Evolutionary conservation across 169 alveolate species (phyloP).

Genomic region (Eimeria mitis): DNA sequence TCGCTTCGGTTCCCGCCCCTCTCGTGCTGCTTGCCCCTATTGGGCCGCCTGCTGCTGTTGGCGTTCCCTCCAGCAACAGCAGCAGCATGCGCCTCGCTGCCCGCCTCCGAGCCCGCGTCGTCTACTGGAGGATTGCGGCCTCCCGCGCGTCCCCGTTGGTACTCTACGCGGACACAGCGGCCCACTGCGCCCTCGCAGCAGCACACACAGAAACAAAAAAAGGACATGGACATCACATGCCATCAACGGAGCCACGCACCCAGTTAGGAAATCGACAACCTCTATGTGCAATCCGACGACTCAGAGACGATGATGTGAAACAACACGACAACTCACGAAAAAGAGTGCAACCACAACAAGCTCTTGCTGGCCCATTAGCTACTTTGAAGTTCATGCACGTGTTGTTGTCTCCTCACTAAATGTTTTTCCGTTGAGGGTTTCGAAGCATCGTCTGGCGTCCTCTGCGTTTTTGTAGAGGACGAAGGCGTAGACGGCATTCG

Average conservation of each 20-base stretch:
- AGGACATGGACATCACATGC: neutral
- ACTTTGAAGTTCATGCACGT: neutral
- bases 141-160: constrained; percentile 76
- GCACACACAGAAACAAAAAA: neutral
- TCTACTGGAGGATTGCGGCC: constrained; percentile 52
- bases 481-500: constrained; percentile 66
- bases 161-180: constrained; percentile 80
- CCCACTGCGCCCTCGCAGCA: constrained; percentile 51
- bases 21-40: constrained; percentile 64
- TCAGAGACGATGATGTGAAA: neutral
- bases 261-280: neutral
- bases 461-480: constrained; percentile 75
- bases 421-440: constrained; percentile 77
- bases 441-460: constrained; percentile 79
- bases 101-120: constrained; percentile 61
- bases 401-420: constrained; percentile 22
- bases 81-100: constrained; percentile 44
- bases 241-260: neutral
- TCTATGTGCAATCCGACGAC: neutral
- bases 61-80: constrained; percentile 46
- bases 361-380: neutral
- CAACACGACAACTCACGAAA: neutral
- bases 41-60: constrained; percentile 42
- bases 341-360: neutral
- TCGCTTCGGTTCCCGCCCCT: constrained; percentile 37